Conservation (phyloP, 192 early-diverging fungal genomes). For the Entomortierella parvispora region DNA sequence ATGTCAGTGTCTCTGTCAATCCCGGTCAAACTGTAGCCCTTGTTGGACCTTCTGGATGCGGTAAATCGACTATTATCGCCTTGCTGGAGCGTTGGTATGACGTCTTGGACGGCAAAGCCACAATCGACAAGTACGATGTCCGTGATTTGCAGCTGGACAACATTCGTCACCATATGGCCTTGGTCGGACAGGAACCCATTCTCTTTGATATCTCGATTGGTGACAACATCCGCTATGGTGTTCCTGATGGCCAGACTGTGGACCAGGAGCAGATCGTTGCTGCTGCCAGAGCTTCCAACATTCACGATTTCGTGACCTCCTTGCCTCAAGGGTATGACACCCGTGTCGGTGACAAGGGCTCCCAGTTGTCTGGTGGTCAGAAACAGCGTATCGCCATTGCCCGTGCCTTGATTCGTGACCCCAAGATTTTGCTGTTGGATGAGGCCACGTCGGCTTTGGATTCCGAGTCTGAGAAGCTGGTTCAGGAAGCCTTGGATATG, state of each 20-base stretch:
- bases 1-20: constrained; percentile 54
- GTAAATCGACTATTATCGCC: constrained; percentile 67
- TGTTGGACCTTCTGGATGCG: constrained; percentile 85
- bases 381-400: constrained; percentile 80
- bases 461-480: constrained; percentile 80
- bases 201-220: constrained; percentile 68
- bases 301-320: constrained; percentile 60
- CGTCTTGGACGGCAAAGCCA: constrained; percentile 61
- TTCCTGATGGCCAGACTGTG: constrained; percentile 53
- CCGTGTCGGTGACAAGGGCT: constrained; percentile 69
- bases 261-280: constrained; percentile 58
- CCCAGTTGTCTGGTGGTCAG: constrained; percentile 72
- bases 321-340: constrained; percentile 70
- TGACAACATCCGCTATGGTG: constrained; percentile 70
- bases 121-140: constrained; percentile 71
- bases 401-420: constrained; percentile 73
- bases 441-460: constrained; percentile 90
- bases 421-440: constrained; percentile 80
- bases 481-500: constrained; percentile 81
- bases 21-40: constrained; percentile 83
- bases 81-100: constrained; percentile 56
- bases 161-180: constrained; percentile 73
- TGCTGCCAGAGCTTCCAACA: constrained; percentile 64
- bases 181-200: constrained; percentile 78
- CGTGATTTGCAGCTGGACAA: constrained; percentile 66